A percentile compares a stretch with the other conserved stretches of the same genome.
phyloP scores from a whole-genome alignment of 73 alveolate species.

The Stentor roeselii region DNA sequence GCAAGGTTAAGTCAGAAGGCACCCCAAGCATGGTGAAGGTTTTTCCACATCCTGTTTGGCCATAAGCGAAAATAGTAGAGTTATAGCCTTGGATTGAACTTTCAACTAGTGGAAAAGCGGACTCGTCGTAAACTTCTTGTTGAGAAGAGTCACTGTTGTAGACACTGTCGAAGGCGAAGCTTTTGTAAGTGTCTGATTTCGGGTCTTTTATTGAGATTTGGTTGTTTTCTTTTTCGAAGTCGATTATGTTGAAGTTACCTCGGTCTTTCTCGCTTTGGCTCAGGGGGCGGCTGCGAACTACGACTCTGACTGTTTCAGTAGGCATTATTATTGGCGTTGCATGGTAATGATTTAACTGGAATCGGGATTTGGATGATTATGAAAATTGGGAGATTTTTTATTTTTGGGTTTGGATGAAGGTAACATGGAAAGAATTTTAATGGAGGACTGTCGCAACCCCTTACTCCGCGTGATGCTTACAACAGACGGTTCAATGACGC shows the following conservation, averaged over 20 bases:
- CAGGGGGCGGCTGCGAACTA: slow-evolving; percentile 74
- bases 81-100: slow-evolving; percentile 76
- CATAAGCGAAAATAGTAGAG: slow-evolving; percentile 91
- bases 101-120: slow-evolving; percentile 71
- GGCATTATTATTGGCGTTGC: too few relatives aligned
- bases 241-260: slow-evolving; percentile 23
- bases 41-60: slow-evolving; percentile 94
- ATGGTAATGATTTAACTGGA: too few relatives aligned
- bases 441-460: background rate
- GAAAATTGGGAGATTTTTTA: too few relatives aligned
- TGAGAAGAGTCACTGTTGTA: slow-evolving; percentile 69
- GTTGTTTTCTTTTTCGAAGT: slow-evolving; percentile 47
- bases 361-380: too few relatives aligned
- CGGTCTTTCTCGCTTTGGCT: slow-evolving; percentile 51
- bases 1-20: slow-evolving; percentile 59
- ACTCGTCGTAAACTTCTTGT: slow-evolving; percentile 68
- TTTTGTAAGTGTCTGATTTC: slow-evolving; percentile 43
- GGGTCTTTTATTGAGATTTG: slow-evolving; percentile 40
- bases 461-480: background rate
- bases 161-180: slow-evolving; percentile 84
- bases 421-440: too few relatives aligned
- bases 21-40: slow-evolving; percentile 89
- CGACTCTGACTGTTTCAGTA: slow-evolving; percentile 72
- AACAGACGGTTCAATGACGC: background rate
- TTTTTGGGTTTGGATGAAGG: too few relatives aligned